Conservation (phyloP, 805 yeast genomes). For the Schizosaccharomyces octosporus region DNA sequence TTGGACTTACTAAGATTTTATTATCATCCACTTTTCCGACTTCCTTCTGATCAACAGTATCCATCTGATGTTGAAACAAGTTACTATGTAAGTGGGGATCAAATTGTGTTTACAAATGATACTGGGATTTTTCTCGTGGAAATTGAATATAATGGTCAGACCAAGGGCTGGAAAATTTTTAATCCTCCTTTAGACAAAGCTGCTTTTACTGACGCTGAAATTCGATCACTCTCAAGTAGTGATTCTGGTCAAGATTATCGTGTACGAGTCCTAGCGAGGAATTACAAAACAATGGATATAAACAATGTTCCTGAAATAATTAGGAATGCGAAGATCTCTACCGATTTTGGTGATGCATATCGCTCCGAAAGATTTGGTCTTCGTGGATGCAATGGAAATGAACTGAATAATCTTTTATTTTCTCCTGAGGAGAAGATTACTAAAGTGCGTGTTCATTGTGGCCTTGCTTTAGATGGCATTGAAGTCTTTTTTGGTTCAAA, state of each 20-base stretch:
- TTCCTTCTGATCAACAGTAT: constrained; percentile 31
- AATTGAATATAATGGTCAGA: constrained; percentile 29
- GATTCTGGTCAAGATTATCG: background rate
- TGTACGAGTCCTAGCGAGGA: background rate
- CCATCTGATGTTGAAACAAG: constrained; percentile 20
- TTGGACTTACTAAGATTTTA: constrained; percentile 26
- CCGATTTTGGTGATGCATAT: background rate
- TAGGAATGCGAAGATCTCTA: background rate
- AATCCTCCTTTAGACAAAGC: constrained; percentile 34
- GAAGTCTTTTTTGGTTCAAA: constrained; percentile 20
- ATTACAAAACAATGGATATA: background rate
- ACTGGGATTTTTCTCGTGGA: constrained; percentile 61
- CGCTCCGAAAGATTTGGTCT: background rate
- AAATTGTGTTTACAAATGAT: constrained; percentile 25
- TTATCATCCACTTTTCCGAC: constrained; percentile 53
- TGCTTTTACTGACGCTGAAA: constrained; percentile 26
- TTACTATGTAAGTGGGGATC: constrained; percentile 23
- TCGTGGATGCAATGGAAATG: background rate
- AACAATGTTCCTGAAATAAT: background rate
- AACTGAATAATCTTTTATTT: background rate
- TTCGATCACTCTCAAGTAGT: constrained; percentile 12
- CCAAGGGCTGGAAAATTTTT: constrained; percentile 37
- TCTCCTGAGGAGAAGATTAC: background rate
- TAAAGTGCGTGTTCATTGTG: constrained; percentile 17
- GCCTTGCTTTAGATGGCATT: constrained; percentile 63